Evolutionary conservation across 2,329 filamentous ascomycete genomes (phyloP).

Genomic region (Colletotrichum sp.): DNA sequence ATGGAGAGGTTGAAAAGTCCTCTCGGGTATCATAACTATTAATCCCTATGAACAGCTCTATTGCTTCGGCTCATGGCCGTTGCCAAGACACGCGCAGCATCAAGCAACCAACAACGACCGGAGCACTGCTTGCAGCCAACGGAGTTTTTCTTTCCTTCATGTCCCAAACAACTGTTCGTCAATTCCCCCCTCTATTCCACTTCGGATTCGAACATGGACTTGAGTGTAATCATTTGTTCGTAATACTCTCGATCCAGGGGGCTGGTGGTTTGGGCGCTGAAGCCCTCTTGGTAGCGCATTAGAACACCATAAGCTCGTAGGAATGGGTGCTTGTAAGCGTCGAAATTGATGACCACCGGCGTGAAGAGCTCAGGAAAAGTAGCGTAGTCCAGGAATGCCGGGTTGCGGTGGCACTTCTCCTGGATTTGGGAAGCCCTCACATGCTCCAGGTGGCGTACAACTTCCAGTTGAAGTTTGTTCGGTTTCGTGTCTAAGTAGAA

Average conservation of each 20-base stretch:
- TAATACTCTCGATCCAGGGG: background rate
- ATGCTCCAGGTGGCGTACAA: background rate
- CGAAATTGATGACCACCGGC: background rate
- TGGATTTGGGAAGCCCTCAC: background rate
- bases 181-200: background rate
- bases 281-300: background rate
- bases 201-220: background rate
- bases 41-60: background rate
- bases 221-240: background rate
- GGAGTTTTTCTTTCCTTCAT: background rate
- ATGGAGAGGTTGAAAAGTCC: background rate
- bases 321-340: background rate
- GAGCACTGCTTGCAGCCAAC: background rate
- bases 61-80: background rate
- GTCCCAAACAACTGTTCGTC: background rate
- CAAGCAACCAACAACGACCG: background rate
- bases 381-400: background rate
- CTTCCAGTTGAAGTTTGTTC: slow-evolving; percentile 5
- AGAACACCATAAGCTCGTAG: background rate
- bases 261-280: background rate
- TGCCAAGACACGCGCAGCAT: background rate
- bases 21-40: background rate
- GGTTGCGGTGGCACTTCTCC: background rate
- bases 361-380: background rate
- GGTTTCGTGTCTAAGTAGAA: background rate